A percentile compares a stretch with the other conserved stretches of the same genome.
phyloP scores from a whole-genome alignment of 148 eudicot genomes.

The Selenicereus undatus region DNA sequence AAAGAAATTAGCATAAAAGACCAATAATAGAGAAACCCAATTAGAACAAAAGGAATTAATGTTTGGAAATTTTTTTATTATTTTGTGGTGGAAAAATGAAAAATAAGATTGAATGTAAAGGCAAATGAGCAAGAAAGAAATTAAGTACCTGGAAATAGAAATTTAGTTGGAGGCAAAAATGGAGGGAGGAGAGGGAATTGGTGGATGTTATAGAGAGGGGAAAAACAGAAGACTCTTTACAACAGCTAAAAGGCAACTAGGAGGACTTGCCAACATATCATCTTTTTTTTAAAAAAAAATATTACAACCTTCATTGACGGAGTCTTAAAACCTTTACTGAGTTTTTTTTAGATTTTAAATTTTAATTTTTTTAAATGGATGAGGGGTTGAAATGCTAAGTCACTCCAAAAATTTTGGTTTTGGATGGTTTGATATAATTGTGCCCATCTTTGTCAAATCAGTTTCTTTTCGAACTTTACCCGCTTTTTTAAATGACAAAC shows the following conservation, averaged over 20 bases:
- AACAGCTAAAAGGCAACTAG: conserved; percentile 16
- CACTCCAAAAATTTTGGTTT: too few relatives aligned
- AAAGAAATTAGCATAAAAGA: background rate
- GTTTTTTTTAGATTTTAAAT: too few relatives aligned
- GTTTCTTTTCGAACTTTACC: too few relatives aligned
- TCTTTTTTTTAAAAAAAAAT: background rate
- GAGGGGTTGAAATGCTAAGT: background rate
- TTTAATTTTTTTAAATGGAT: background rate
- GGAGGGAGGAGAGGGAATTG: conserved; percentile 12
- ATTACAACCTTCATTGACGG: conserved; percentile 13
- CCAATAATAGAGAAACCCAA: background rate
- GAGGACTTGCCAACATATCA: conserved; percentile 11
- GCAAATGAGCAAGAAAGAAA: background rate
- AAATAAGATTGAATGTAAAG: background rate
- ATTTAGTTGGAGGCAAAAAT: background rate
- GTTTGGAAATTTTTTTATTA: background rate
- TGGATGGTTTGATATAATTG: too few relatives aligned
- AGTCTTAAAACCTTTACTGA: conserved; percentile 1
- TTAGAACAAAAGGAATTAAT: background rate
- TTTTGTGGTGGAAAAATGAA: background rate
- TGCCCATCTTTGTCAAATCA: too few relatives aligned
- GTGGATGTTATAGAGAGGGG: conserved; percentile 20
- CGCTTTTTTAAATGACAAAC: too few relatives aligned
- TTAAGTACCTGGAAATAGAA: conserved; percentile 17
- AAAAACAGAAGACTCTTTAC: conserved; percentile 5